Percentiles rank a stretch among this genome's conserved stretches.
phyloP scores from a whole-genome alignment of 1,139 yeast genomes.

The Taphrina communis region DNA sequence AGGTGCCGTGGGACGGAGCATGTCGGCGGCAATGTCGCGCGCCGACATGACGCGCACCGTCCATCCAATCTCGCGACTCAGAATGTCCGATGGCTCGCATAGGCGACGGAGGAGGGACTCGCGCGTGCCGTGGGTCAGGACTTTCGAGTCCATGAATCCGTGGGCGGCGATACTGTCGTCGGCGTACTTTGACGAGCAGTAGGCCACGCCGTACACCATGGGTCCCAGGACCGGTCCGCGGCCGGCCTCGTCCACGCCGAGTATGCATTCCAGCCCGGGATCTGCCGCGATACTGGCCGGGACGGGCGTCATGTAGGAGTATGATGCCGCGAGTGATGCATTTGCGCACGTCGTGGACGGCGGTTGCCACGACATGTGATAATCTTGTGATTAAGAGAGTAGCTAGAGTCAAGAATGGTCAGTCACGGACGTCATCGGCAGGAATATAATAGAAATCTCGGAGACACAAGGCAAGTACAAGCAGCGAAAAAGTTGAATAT shows the following conservation, averaged over 20 bases:
- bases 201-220: conserved; percentile 93
- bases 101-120: conserved; percentile 65
- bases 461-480: too few relatives aligned
- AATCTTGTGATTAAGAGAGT: neutral
- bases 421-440: neutral
- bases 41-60: conserved; percentile 86
- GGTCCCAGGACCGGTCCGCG: conserved; percentile 95
- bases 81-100: conserved; percentile 58
- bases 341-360: conserved; percentile 29
- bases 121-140: conserved; percentile 74
- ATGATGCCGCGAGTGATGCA: conserved; percentile 46
- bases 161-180: conserved; percentile 61
- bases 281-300: conserved; percentile 49
- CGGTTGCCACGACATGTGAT: conserved; percentile 30
- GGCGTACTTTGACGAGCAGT: conserved; percentile 64
- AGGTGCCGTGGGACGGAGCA: conserved; percentile 70
- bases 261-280: conserved; percentile 54
- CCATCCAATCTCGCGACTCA: conserved; percentile 76
- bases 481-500: too few relatives aligned
- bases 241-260: conserved; percentile 98
- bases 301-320: conserved; percentile 53
- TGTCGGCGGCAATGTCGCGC: conserved; percentile 82
- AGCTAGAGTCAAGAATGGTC: neutral
- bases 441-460: neutral
- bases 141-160: conserved; percentile 90